phyloP scores from a whole-genome alignment of 2,329 filamentous ascomycete genomes.

The Fusarium buxicola region DNA sequence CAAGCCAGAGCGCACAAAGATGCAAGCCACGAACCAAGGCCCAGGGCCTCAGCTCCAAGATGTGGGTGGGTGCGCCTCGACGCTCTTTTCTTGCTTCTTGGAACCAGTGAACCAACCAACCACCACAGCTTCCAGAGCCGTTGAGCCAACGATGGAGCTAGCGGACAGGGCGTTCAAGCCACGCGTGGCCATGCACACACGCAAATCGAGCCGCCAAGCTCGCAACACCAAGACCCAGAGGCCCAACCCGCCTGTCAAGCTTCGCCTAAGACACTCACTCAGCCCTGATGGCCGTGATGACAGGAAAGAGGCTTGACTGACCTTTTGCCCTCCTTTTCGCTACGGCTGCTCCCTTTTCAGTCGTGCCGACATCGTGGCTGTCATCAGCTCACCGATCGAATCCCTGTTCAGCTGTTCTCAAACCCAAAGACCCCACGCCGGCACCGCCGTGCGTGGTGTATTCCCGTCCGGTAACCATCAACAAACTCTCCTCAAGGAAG shows the following conservation, averaged over 20 bases:
- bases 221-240: slow-evolving; percentile 1
- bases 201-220: slow-evolving; percentile 33
- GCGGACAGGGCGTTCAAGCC: slow-evolving; percentile 33
- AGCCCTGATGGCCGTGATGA: slow-evolving; percentile 29
- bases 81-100: slow-evolving; percentile 26
- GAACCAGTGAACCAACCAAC: slow-evolving; percentile 24
- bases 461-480: slow-evolving; percentile 9
- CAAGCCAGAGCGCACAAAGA: not conserved
- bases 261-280: slow-evolving; percentile 40
- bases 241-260: slow-evolving; percentile 29
- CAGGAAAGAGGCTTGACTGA: slow-evolving; percentile 17
- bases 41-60: slow-evolving; percentile 29
- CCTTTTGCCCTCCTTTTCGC: slow-evolving; percentile 9
- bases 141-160: slow-evolving; percentile 25
- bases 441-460: slow-evolving; percentile 9
- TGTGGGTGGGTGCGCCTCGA: slow-evolving; percentile 28
- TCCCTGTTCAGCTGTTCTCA: slow-evolving; percentile 29
- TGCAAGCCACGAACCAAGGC: slow-evolving; percentile 33
- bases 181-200: slow-evolving; percentile 25
- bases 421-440: slow-evolving; percentile 14
- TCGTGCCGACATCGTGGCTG: slow-evolving; percentile 16
- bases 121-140: slow-evolving; percentile 32
- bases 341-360: slow-evolving; percentile 10
- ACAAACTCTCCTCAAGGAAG: not conserved
- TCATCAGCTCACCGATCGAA: slow-evolving; percentile 9